Evolutionary conservation across 768 basidiomycete genomes (phyloP), one percentile per base, ranked within the genome.

Genomic region (Sarcodon aspratus): DNA sequence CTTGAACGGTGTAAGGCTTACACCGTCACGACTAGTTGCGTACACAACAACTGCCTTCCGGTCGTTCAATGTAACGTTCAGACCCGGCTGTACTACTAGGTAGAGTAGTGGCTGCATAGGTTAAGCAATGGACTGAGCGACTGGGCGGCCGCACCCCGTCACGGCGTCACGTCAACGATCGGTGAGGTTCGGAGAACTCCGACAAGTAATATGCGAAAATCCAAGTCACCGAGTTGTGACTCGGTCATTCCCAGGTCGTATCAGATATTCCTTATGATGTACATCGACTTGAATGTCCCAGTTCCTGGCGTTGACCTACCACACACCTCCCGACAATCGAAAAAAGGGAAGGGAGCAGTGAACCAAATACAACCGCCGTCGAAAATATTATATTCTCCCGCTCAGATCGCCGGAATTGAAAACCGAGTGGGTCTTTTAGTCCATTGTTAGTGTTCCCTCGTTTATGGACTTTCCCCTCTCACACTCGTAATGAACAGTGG

Each of bases 351-450:
- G 57, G 74, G 64, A 50, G 82, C 81, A 54, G 75, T 78, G 55
- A 57, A 59, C 3, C 63, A 66, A 35, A 58, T 55, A 35, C 54
- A 57, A n/a, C 48, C 57, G 33, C 21, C 48, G 9, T 46, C 57
- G 15, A 47, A 48, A 12, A 33, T 55, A 31, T 33, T 66, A 1
- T 84, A 77, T 57, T 72, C 73, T n/a, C 59, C 72, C 0, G 68
- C 75, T 7, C 82, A 87, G 59, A 61, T 88, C 42, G 59, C 62
- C 9, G 69, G 69, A 4, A 66, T 88, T 31, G 83, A 88, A 59
- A 65, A 69, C 6, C 75, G 79, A 17, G 64, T 90, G 27, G 85
- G 87, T 59, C 58, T 85, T 34, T 74, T 89, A 36, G 68, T 82
- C 34, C 84, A 85, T 63, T 78, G 87, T 88, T 53, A 59, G 83